A percentile compares a stretch with the other conserved stretches of the same genome.
These are phyloP conservation scores for Rickenella mellea DNA, from an alignment of 768 basidiomycete species.

Conservation along the genomic window DNA sequence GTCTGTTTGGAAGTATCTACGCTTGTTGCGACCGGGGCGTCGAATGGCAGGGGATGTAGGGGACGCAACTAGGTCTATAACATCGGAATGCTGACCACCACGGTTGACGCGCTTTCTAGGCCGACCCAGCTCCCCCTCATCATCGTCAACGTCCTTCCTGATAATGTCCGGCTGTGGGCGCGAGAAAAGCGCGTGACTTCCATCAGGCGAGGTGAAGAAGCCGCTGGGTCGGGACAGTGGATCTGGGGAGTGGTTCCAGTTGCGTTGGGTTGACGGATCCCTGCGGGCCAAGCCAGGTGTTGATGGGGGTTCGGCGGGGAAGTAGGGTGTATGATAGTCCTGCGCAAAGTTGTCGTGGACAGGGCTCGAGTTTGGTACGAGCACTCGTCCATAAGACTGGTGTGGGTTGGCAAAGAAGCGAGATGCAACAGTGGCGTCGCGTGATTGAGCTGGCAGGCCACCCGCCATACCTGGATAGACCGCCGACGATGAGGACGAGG, in stretches of 20 bases:
- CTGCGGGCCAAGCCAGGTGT: slow-evolving; percentile 28
- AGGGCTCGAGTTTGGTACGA: slow-evolving; percentile 75
- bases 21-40: slow-evolving; percentile 51
- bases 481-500: slow-evolving; percentile 13
- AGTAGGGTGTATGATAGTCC: slow-evolving; percentile 30
- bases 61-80: slow-evolving; percentile 34
- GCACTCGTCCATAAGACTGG: slow-evolving; percentile 43
- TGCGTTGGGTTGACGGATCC: slow-evolving; percentile 27
- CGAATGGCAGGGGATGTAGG: no score
- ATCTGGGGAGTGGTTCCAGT: slow-evolving; percentile 29
- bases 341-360: slow-evolving; percentile 28
- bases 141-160: slow-evolving; percentile 29
- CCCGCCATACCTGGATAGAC: slow-evolving; percentile 1
- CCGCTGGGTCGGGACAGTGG: slow-evolving; percentile 51
- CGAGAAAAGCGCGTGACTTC: slow-evolving; percentile 45
- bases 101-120: slow-evolving; percentile 65
- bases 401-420: slow-evolving; percentile 46
- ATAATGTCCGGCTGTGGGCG: slow-evolving; percentile 31
- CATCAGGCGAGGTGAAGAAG: slow-evolving; percentile 34
- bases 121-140: slow-evolving; percentile 42
- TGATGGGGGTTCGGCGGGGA: slow-evolving; percentile 32
- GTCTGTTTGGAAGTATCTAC: slow-evolving; percentile 36
- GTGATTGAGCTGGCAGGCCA: slow-evolving; percentile 53
- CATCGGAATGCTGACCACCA: slow-evolving; percentile 29
- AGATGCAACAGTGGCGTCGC: slow-evolving; percentile 63